Percentiles rank a stretch among this genome's conserved stretches.
Conservation (phyloP, 805 yeast genomes). For the Saccharomyces cerevisiae region DNA sequence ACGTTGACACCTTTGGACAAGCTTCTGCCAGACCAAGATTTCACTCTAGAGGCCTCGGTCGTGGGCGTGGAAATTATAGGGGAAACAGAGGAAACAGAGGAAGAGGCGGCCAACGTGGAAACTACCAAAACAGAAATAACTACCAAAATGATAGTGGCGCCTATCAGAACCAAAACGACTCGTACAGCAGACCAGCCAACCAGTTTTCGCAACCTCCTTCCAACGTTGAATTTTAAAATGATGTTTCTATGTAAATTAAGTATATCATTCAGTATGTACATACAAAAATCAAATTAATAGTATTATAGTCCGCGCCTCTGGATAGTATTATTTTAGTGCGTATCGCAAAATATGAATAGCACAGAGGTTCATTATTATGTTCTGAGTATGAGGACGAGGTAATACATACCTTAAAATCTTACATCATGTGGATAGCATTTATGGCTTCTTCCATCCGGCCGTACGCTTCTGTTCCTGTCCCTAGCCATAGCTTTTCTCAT, state of each 20-base stretch:
- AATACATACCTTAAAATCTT: constrained; percentile 35
- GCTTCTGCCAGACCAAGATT: constrained; percentile 40
- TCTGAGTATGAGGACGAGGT: background rate
- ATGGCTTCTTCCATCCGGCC: constrained; percentile 52
- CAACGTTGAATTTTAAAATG: background rate
- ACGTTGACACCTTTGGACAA: constrained; percentile 80
- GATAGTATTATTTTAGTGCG: background rate
- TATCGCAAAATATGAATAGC: background rate
- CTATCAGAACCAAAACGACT: background rate
- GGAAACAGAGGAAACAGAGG: constrained; percentile 34
- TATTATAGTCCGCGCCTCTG: background rate
- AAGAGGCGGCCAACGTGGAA: constrained; percentile 31
- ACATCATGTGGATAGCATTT: constrained; percentile 63
- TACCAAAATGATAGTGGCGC: background rate
- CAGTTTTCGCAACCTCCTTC: background rate
- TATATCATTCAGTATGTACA: background rate
- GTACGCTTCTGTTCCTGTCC: constrained; percentile 45
- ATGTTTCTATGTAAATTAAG: background rate
- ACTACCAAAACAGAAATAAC: constrained; percentile 3
- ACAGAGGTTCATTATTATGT: background rate
- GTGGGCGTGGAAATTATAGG: constrained; percentile 46
- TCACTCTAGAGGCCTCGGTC: constrained; percentile 39
- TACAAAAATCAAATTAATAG: background rate
- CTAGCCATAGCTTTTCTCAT: constrained; percentile 62
- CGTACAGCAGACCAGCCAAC: background rate